phyloP scores from a whole-genome alignment of 345 rosid genomes.

The Schrenkiella parvula region DNA sequence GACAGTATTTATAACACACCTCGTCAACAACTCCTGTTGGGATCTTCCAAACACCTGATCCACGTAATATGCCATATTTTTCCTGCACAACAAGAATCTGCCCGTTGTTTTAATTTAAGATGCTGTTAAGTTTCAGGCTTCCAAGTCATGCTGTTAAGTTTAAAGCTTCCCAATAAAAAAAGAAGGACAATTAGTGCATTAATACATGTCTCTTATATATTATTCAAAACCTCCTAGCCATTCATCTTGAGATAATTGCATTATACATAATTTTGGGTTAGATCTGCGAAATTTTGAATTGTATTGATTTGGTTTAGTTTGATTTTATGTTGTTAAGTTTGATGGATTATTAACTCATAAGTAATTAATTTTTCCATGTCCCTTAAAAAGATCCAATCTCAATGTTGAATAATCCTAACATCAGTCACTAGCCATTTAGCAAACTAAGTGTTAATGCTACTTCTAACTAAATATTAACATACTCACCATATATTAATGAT shows the following conservation, averaged over 20 bases:
- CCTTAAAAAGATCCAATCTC: background rate
- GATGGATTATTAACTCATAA: background rate
- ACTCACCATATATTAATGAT: background rate
- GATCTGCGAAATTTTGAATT: too few relatives aligned
- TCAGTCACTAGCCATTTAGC: background rate
- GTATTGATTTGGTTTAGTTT: background rate
- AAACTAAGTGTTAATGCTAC: background rate
- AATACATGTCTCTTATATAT: background rate
- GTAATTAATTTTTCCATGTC: background rate
- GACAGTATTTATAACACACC: conserved; percentile 35
- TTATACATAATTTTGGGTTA: background rate
- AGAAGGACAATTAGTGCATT: too few relatives aligned
- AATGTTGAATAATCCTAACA: background rate
- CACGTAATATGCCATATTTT: conserved; percentile 51
- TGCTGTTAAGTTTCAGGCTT: background rate
- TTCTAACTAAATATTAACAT: background rate
- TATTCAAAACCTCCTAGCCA: background rate
- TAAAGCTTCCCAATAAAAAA: too few relatives aligned
- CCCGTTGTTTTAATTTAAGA: background rate
- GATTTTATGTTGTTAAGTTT: background rate
- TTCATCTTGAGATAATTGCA: background rate
- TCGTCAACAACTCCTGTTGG: conserved; percentile 83
- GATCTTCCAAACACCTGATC: conserved; percentile 72
- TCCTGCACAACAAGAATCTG: conserved; percentile 86
- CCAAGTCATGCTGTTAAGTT: too few relatives aligned